Conservation (phyloP, 1,284 basidiomycete species). For the Ceratobasidium papillatum region DNA sequence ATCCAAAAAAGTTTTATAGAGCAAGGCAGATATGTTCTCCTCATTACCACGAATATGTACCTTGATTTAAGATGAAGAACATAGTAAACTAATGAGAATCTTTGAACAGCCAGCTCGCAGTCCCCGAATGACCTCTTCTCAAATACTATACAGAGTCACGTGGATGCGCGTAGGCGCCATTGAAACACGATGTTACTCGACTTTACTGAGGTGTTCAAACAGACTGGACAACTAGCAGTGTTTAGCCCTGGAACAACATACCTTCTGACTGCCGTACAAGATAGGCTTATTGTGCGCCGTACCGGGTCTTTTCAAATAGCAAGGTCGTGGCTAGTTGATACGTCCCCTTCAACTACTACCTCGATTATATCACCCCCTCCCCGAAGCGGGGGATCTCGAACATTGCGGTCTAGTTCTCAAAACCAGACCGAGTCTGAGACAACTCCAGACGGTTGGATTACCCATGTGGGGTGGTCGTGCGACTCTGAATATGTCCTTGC, state of each 20-base stretch:
- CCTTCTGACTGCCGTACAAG: slow-evolving; percentile 74
- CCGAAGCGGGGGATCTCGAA: neutral
- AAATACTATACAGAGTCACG: neutral
- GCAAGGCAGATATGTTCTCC: too few relatives aligned
- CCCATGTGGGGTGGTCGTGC: slow-evolving; percentile 80
- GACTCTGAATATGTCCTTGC: slow-evolving; percentile 85
- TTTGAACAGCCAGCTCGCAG: too few relatives aligned
- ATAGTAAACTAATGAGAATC: too few relatives aligned
- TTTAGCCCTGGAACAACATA: slow-evolving; percentile 80
- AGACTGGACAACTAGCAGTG: slow-evolving; percentile 68
- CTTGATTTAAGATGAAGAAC: too few relatives aligned
- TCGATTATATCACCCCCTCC: slow-evolving; percentile 49
- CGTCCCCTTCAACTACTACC: slow-evolving; percentile 59
- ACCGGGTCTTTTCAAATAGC: slow-evolving; percentile 79
- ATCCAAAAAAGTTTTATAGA: too few relatives aligned
- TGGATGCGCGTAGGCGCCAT: neutral
- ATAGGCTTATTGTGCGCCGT: slow-evolving; percentile 75
- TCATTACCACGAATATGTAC: too few relatives aligned
- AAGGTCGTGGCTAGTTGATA: slow-evolving; percentile 72
- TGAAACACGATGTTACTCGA: slow-evolving; percentile 50
- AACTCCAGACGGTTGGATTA: slow-evolving; percentile 58
- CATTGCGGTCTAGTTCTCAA: slow-evolving; percentile 8
- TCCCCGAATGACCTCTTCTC: too few relatives aligned
- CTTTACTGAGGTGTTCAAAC: slow-evolving; percentile 83
- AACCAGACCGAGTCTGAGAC: neutral